phyloP scores from a whole-genome alignment of 2,329 filamentous ascomycete genomes.

The Apiospora kogelbergensis region DNA sequence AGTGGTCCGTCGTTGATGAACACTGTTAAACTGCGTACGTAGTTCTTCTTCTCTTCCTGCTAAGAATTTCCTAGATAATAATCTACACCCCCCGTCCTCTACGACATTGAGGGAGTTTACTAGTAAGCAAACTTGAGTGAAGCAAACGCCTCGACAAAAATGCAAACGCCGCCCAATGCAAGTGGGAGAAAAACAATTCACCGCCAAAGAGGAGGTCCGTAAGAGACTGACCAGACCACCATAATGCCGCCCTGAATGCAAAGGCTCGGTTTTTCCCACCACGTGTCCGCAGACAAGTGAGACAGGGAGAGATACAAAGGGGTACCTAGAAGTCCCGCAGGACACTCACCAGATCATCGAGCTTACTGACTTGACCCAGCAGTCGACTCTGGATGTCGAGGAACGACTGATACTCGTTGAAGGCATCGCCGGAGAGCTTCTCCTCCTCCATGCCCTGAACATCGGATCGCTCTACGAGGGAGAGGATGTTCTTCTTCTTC shows the following conservation, averaged over 20 bases:
- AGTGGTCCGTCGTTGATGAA: background rate
- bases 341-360: slow-evolving; percentile 83
- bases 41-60: background rate
- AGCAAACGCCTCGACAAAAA: background rate
- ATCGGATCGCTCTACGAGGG: slow-evolving; percentile 81
- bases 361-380: slow-evolving; percentile 72
- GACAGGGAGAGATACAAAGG: background rate
- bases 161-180: slow-evolving; percentile 16
- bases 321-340: slow-evolving; percentile 70
- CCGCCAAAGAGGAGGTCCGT: background rate
- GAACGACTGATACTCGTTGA: slow-evolving; percentile 59
- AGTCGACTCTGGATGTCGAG: slow-evolving; percentile 71
- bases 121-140: background rate
- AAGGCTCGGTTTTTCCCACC: background rate
- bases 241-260: slow-evolving; percentile 13
- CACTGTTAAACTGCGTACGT: background rate
- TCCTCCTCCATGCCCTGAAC: slow-evolving; percentile 82
- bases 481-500: slow-evolving; percentile 69
- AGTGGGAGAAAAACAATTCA: background rate
- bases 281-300: background rate
- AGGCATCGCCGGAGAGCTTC: slow-evolving; percentile 73
- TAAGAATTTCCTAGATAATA: background rate
- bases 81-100: background rate
- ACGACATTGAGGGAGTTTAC: background rate
- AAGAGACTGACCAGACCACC: background rate